A percentile compares a stretch with the other conserved stretches of the same genome.
Evolutionary conservation across 192 early-diverging fungal genomes (phyloP).

Genomic region (Mortierella antarctica): DNA sequence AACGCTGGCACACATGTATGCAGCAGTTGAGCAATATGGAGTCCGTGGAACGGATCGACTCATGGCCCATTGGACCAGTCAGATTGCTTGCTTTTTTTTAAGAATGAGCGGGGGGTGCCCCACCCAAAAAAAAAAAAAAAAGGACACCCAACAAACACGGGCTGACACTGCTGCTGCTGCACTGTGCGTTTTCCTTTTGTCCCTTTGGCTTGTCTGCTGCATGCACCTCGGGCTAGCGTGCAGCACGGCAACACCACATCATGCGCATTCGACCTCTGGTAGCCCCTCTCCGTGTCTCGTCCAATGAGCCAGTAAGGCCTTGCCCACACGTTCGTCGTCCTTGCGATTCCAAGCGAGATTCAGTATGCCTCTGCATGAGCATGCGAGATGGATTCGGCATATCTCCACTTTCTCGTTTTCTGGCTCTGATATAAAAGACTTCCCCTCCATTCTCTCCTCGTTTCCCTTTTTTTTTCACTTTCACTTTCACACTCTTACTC

Average conservation of each 20-base stretch:
- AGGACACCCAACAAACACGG: neutral
- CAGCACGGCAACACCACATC: too few relatives aligned
- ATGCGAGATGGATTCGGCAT: neutral
- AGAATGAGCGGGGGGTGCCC: neutral
- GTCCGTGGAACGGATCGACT: constrained; percentile 39
- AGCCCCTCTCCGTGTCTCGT: neutral
- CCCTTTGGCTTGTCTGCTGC: too few relatives aligned
- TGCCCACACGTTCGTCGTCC: constrained; percentile 10
- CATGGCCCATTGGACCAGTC: constrained; percentile 26
- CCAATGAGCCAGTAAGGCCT: constrained; percentile 6
- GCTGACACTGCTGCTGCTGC: too few relatives aligned
- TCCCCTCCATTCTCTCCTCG: neutral
- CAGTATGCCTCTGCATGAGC: too few relatives aligned
- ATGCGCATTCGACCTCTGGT: too few relatives aligned
- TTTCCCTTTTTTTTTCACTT: constrained; percentile 2
- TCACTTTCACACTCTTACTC: neutral
- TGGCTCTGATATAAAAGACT: constrained; percentile 13
- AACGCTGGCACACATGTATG: too few relatives aligned
- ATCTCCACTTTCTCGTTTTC: constrained; percentile 1
- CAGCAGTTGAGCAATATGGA: too few relatives aligned
- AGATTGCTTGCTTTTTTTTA: constrained; percentile 16
- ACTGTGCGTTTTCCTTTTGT: too few relatives aligned
- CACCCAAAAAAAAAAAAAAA: constrained; percentile 16
- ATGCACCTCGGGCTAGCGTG: too few relatives aligned
- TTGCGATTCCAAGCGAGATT: too few relatives aligned